Conservation (phyloP, 2,329 filamentous ascomycete species). For the Colletotrichum tropicale region DNA sequence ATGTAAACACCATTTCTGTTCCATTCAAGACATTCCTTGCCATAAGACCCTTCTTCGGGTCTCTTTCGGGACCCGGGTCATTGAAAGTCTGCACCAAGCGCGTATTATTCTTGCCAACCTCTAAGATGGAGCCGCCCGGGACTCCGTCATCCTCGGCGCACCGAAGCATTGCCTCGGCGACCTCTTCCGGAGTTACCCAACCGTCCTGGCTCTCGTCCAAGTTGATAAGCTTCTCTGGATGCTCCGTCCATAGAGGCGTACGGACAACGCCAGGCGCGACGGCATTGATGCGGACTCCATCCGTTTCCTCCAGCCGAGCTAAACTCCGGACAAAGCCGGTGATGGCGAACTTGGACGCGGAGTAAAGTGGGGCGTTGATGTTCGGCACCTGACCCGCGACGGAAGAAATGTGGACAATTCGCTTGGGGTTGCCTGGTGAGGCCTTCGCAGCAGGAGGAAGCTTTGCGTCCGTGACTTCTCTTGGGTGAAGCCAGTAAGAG, state of each 20-base stretch:
- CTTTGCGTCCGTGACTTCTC: not conserved
- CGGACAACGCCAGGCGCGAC: constrained; percentile 47
- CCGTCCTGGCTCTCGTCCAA: constrained; percentile 36
- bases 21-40: constrained; percentile 31
- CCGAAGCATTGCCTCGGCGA: constrained; percentile 48
- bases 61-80: constrained; percentile 41
- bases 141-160: constrained; percentile 37
- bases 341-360: constrained; percentile 42
- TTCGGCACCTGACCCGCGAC: constrained; percentile 39
- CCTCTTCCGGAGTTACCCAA: constrained; percentile 46
- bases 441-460: constrained; percentile 9
- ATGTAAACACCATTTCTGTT: constrained; percentile 28
- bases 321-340: constrained; percentile 46
- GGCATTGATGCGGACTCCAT: constrained; percentile 43
- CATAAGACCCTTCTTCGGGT: constrained; percentile 28
- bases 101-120: constrained; percentile 36
- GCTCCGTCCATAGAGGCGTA: constrained; percentile 50
- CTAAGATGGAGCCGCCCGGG: constrained; percentile 44
- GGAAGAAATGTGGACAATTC: constrained; percentile 40
- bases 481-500: constrained; percentile 38
- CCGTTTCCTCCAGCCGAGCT: constrained; percentile 33
- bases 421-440: constrained; percentile 33
- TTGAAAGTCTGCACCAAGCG: constrained; percentile 37
- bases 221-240: constrained; percentile 45
- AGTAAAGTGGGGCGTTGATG: constrained; percentile 40